Base-by-base conservation (phyloP, 176 grass and related monocot genomes). In the Neostapfia colusana region DNA sequence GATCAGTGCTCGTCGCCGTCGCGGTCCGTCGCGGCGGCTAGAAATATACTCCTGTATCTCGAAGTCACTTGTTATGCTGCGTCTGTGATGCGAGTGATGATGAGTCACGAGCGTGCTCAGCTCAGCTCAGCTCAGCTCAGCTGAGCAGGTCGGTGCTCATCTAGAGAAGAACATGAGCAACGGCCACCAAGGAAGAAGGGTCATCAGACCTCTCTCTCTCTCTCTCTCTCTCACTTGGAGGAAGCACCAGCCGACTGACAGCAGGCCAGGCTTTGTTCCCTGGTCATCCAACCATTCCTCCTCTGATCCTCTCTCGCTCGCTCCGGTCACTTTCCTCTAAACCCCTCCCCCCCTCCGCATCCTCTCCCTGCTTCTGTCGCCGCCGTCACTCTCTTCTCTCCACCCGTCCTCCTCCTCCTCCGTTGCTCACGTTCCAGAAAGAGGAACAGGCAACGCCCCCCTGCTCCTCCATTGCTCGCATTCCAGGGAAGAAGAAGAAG, bases 251-350 rank as follows among this genome's bases (percentile, higher is more conserved):
- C 35, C 71, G 16, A 18, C 65, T 86, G 84, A 87, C 73, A 58
- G 85, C 46, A 26, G 79, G 65, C 46, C 79, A 82, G 65, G 8
- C 37, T 8, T 28, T 87, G 85, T 87, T 60, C 73, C 85, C 85
- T 38, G 18, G 84, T 81, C 78, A 57, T 26, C 72, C 78, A 57
- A 57, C 78, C 81, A 56, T 76, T 81, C 84, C 23, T 58, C 54
- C 56, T n/a, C n/a, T n/a, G n/a, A n/a, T n/a, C n/a, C n/a, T 69
- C 58, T 57, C 61, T 66, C 48, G 26, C 26, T 31, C 31, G 31
- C 31, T 31, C 31, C 2, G 31, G 59, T 73, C 69, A 10, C 83
- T 79, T 73, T 73, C 51, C 69, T 71, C 44, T 40, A 66, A 54
- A 75, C 5, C 49, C 18, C 69, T 21, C 34, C 27, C 69, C 34